A percentile compares a stretch with the other conserved stretches of the same genome.
These are phyloP conservation scores for Suhomyces ambrosiae DNA, from an alignment of 1,139 yeast species.

Conservation along the genomic window DNA sequence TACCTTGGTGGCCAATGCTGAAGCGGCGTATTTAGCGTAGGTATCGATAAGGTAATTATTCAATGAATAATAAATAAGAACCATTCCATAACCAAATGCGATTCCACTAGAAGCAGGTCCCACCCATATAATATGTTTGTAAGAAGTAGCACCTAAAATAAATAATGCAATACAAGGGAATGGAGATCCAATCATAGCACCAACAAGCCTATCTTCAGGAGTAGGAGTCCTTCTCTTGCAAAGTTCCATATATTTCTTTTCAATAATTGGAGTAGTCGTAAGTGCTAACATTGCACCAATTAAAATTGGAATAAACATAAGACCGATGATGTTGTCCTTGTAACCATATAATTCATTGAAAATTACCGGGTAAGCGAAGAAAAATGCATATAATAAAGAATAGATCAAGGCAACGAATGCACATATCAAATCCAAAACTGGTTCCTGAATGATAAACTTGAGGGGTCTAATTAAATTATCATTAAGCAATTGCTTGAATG, in stretches of 20 bases:
- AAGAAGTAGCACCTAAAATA: constrained; percentile 87
- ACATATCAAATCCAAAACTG: constrained; percentile 81
- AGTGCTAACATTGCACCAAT: constrained; percentile 82
- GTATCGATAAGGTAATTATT: constrained; percentile 90
- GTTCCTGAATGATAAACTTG: constrained; percentile 73
- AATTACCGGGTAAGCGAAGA: constrained; percentile 85
- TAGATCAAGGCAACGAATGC: constrained; percentile 85
- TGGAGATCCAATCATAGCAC: constrained; percentile 90
- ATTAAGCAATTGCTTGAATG: constrained; percentile 62
- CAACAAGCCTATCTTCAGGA: constrained; percentile 85
- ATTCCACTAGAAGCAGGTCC: constrained; percentile 92
- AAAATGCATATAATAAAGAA: constrained; percentile 84
- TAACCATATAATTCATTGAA: constrained; percentile 67
- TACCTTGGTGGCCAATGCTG: constrained; percentile 88
- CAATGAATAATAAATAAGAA: constrained; percentile 79
- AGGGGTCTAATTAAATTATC: constrained; percentile 76
- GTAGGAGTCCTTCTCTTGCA: constrained; percentile 63
- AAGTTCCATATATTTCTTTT: constrained; percentile 56
- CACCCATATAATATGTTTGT: constrained; percentile 81
- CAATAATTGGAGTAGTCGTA: constrained; percentile 70
- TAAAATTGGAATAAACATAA: constrained; percentile 84
- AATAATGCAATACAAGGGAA: constrained; percentile 86
- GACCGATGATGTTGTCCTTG: constrained; percentile 70
- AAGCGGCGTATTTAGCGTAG: constrained; percentile 84
- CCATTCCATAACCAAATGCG: constrained; percentile 93